A percentile compares a stretch with the other conserved stretches of the same genome.
phyloP scores from a whole-genome alignment of 495 filamentous ascomycete species.

The Penicillium tannophilum region DNA sequence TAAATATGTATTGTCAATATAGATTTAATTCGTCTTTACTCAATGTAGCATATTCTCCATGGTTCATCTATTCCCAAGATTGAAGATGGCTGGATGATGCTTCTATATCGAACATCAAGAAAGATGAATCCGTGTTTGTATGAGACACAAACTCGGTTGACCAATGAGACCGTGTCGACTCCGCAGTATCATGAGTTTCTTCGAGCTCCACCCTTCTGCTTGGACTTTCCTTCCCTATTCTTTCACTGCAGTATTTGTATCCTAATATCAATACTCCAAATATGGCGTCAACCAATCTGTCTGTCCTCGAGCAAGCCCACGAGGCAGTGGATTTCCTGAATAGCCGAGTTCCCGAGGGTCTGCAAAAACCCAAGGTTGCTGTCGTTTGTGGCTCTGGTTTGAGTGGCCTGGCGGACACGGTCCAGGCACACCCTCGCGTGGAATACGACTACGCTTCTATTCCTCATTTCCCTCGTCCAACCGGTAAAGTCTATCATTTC shows the following conservation, averaged over 20 bases:
- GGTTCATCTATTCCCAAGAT: too few relatives aligned
- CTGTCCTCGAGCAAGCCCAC: conserved; percentile 36
- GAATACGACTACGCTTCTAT: conserved; percentile 66
- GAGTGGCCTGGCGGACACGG: conserved; percentile 62
- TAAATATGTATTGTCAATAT: too few relatives aligned
- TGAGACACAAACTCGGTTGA: background rate
- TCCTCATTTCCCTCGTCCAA: conserved; percentile 65
- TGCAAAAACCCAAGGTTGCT: conserved; percentile 60
- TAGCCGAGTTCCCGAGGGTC: conserved; percentile 39
- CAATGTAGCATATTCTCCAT: too few relatives aligned
- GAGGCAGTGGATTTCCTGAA: conserved; percentile 45
- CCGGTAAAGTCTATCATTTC: conserved; percentile 49
- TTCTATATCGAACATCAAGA: too few relatives aligned
- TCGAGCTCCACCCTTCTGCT: background rate
- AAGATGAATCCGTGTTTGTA: background rate
- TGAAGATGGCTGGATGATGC: background rate
- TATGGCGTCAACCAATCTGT: conserved; percentile 9
- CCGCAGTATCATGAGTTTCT: conserved; percentile 19
- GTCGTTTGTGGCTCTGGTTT: conserved; percentile 78
- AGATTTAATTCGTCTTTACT: too few relatives aligned
- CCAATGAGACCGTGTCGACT: conserved; percentile 18
- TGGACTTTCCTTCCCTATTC: background rate
- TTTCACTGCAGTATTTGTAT: background rate
- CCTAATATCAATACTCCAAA: background rate
- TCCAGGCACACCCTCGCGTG: conserved; percentile 52